These are phyloP conservation scores for Colletotrichum higginsianum DNA, from an alignment of 2,329 filamentous ascomycete species.

Conservation along the genomic window DNA sequence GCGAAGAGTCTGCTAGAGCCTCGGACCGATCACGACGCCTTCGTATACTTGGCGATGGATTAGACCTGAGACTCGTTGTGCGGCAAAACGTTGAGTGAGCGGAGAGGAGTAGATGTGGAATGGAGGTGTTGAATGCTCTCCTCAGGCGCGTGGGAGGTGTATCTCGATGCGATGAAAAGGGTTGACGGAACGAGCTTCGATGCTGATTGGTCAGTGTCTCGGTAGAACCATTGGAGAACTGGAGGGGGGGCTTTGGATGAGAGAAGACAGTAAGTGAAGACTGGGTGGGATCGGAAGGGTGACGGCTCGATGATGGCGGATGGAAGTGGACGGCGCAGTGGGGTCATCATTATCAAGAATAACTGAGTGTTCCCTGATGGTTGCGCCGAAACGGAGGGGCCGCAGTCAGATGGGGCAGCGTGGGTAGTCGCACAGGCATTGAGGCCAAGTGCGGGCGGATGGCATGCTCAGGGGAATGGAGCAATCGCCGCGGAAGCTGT, in stretches of 20 bases:
- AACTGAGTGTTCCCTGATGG: conserved; percentile 26
- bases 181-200: conserved; percentile 3
- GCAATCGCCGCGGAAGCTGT: conserved; percentile 7
- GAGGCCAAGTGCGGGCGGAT: background rate
- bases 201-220: conserved; percentile 21
- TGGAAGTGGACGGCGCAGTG: conserved; percentile 4
- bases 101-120: background rate
- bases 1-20: background rate
- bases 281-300: background rate
- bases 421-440: conserved; percentile 20
- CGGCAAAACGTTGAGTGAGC: background rate
- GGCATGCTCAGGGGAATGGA: conserved; percentile 5
- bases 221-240: background rate
- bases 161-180: background rate
- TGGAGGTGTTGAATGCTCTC: background rate
- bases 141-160: background rate
- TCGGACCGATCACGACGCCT: conserved; percentile 27
- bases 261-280: background rate
- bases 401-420: conserved; percentile 27
- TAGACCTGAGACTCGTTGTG: conserved; percentile 7
- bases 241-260: background rate
- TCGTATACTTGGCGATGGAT: conserved; percentile 38
- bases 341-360: conserved; percentile 21
- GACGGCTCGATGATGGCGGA: conserved; percentile 31
- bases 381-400: conserved; percentile 28